phyloP scores from a whole-genome alignment of 106 monocot genomes.

The Platanthera guangdongensis region DNA sequence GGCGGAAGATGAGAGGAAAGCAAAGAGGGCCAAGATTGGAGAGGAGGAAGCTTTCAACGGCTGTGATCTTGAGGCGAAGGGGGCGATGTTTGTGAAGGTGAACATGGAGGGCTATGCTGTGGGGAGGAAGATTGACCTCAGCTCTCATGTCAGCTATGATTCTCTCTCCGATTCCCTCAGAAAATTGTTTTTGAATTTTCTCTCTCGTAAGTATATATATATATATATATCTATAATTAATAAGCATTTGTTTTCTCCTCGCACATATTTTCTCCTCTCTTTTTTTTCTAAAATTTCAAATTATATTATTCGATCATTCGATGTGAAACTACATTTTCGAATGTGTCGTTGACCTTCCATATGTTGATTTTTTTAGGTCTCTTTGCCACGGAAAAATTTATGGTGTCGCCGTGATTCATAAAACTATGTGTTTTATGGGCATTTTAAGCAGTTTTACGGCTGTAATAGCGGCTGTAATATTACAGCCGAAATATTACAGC shows the following conservation, averaged over 20 bases:
- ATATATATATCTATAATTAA: too few species aligned
- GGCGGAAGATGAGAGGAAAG: constrained; percentile 16
- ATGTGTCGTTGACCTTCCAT: too few species aligned
- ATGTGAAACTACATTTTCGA: too few species aligned
- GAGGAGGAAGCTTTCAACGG: background rate
- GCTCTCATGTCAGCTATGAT: constrained; percentile 48
- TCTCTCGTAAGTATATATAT: constrained; percentile 24
- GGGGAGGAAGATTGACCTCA: constrained; percentile 73
- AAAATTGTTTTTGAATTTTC: constrained; percentile 58
- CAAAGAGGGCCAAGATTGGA: constrained; percentile 10
- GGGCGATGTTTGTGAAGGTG: constrained; percentile 74
- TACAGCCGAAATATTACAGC: too few species aligned
- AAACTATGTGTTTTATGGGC: too few species aligned
- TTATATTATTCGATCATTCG: too few species aligned
- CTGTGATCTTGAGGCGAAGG: background rate
- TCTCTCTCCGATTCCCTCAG: constrained; percentile 47
- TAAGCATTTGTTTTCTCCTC: too few species aligned
- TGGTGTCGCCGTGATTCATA: too few species aligned
- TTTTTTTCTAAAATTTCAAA: background rate
- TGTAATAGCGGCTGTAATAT: too few species aligned
- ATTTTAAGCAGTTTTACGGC: too few species aligned
- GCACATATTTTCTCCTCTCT: background rate
- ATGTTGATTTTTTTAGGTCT: too few species aligned
- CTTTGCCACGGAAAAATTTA: too few species aligned
- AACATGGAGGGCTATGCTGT: constrained; percentile 67